phyloP scores from a whole-genome alignment of 2,329 filamentous ascomycete species.

The Fonsecaea pugnacius region DNA sequence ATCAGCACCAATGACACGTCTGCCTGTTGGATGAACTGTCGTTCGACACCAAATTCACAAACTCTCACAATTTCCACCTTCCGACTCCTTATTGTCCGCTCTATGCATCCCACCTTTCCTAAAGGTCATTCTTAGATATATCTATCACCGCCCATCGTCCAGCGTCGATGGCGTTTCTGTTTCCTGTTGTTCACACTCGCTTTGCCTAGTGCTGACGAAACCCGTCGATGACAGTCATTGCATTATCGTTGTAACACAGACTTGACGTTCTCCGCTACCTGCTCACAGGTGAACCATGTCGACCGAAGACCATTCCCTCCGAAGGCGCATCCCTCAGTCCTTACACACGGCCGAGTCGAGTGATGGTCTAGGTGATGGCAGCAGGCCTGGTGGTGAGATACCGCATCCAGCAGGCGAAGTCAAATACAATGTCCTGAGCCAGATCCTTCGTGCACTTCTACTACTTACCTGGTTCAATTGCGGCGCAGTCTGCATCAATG shows the following conservation, averaged over 20 bases:
- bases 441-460: slow-evolving; percentile 51
- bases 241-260: background rate
- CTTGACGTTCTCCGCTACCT: background rate
- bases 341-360: slow-evolving; percentile 3
- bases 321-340: slow-evolving; percentile 39
- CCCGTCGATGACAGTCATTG: background rate
- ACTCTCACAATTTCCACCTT: background rate
- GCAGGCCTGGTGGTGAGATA: slow-evolving; percentile 11
- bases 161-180: slow-evolving; percentile 19
- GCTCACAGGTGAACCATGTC: slow-evolving; percentile 38
- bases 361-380: slow-evolving; percentile 20
- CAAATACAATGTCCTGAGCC: slow-evolving; percentile 53
- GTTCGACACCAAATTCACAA: slow-evolving; percentile 3
- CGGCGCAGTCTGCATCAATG: slow-evolving; percentile 51
- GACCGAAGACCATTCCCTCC: slow-evolving; percentile 38
- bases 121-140: background rate
- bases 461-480: slow-evolving; percentile 52
- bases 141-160: background rate
- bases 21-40: background rate
- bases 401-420: slow-evolving; percentile 39
- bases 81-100: background rate
- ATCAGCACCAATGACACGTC: background rate
- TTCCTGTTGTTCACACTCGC: background rate
- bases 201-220: slow-evolving; percentile 4
- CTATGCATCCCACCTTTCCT: background rate